phyloP scores from a whole-genome alignment of 352 stramenopile genomes.

The Phytophthora kernoviae region DNA sequence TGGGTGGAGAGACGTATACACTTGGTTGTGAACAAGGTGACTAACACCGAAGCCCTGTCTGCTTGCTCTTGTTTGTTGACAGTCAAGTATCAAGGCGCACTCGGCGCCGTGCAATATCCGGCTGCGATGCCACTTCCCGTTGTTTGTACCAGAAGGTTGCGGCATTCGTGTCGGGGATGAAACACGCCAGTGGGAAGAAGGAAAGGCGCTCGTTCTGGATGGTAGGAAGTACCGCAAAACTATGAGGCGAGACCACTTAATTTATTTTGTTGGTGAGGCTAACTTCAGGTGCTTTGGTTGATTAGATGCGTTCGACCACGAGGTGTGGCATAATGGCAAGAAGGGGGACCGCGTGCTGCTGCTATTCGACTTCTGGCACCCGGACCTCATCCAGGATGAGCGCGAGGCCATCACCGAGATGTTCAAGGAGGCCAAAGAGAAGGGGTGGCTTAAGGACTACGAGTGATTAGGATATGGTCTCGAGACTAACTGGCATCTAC shows the following conservation, averaged over 20 bases:
- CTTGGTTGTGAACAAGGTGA: background rate
- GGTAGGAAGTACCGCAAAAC: slow-evolving; percentile 40
- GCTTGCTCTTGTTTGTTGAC: background rate
- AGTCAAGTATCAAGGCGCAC: slow-evolving; percentile 92
- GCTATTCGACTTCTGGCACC: slow-evolving; percentile 88
- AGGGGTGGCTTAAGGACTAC: slow-evolving; percentile 77
- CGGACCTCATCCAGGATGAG: slow-evolving; percentile 63
- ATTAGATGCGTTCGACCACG: slow-evolving; percentile 81
- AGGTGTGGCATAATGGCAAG: slow-evolving; percentile 75
- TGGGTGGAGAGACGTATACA: slow-evolving; percentile 15
- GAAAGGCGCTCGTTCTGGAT: slow-evolving; percentile 83
- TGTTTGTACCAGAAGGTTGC: slow-evolving; percentile 89
- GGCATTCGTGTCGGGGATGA: slow-evolving; percentile 94
- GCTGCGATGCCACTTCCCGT: slow-evolving; percentile 94
- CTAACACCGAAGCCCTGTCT: slow-evolving; percentile 1
- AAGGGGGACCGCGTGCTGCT: slow-evolving; percentile 80
- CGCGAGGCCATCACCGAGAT: slow-evolving; percentile 64
- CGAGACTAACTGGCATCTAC: slow-evolving; percentile 48
- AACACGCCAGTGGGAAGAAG: slow-evolving; percentile 76
- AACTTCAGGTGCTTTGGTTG: background rate
- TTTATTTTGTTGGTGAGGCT: background rate
- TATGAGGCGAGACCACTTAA: background rate
- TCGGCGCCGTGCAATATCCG: slow-evolving; percentile 96
- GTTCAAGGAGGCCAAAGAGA: slow-evolving; percentile 75
- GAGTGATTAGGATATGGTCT: slow-evolving; percentile 19